Percentiles rank a stretch among this genome's conserved stretches.
These are phyloP conservation scores for Yarrowia bubula DNA, from an alignment of 805 yeast genomes.

Conservation along the genomic window DNA sequence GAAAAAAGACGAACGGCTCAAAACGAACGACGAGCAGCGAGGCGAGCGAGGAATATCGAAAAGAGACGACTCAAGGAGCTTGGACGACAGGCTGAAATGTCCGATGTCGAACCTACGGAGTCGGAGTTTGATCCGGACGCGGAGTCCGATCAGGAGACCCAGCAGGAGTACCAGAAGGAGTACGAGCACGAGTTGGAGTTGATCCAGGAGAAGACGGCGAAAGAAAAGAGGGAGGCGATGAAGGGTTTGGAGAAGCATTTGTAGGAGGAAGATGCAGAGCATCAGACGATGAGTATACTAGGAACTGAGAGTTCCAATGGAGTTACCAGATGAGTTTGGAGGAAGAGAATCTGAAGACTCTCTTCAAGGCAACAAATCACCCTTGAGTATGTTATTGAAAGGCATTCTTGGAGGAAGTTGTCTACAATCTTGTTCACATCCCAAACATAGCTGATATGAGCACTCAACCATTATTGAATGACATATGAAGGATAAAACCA, in stretches of 20 bases:
- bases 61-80: conserved; percentile 11
- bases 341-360: too few relatives aligned
- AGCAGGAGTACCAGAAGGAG: conserved; percentile 1
- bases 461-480: too few relatives aligned
- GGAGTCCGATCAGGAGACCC: not conserved
- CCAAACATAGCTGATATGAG: too few relatives aligned
- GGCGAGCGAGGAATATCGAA: not conserved
- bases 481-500: too few relatives aligned
- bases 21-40: not conserved
- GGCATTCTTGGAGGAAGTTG: too few relatives aligned
- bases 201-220: conserved; percentile 1
- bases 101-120: not conserved
- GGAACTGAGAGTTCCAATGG: too few relatives aligned
- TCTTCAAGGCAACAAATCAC: too few relatives aligned
- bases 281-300: too few relatives aligned
- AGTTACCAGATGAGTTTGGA: too few relatives aligned
- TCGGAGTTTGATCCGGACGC: conserved; percentile 14
- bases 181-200: not conserved
- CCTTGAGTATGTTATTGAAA: too few relatives aligned
- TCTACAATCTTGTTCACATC: too few relatives aligned
- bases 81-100: not conserved
- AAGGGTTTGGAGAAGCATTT: conserved; percentile 4
- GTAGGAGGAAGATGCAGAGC: not conserved
- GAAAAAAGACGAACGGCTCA: not conserved
- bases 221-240: not conserved